Percentiles rank a stretch among this genome's conserved stretches.
phyloP scores from a whole-genome alignment of 495 filamentous ascomycete species.

The Staphylotrichum tortipilum region DNA sequence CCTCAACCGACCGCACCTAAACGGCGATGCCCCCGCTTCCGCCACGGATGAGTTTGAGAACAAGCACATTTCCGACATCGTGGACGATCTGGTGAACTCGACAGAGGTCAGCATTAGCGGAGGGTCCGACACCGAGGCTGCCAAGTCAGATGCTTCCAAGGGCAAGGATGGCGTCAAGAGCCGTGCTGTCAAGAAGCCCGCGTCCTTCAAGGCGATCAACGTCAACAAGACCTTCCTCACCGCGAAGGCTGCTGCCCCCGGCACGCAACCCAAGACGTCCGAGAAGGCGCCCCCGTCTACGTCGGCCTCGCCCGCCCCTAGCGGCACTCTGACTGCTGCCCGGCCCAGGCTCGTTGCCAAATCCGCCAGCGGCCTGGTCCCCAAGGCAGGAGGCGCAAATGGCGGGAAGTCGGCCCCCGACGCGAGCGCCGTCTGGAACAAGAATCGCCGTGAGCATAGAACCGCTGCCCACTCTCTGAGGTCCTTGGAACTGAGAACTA shows the following conservation, averaged over 20 bases:
- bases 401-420: constrained; percentile 50
- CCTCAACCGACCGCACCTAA: constrained; percentile 30
- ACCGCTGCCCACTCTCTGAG: not conserved
- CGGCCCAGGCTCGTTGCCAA: constrained; percentile 49
- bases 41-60: constrained; percentile 38
- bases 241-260: constrained; percentile 37
- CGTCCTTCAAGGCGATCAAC: constrained; percentile 89
- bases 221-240: constrained; percentile 84
- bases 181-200: constrained; percentile 68
- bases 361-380: constrained; percentile 39
- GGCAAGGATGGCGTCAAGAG: constrained; percentile 46
- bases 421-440: constrained; percentile 87
- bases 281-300: constrained; percentile 35
- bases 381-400: constrained; percentile 47
- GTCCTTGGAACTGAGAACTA: not conserved
- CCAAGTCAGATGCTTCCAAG: constrained; percentile 43
- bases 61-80: constrained; percentile 42
- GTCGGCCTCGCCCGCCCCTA: constrained; percentile 25
- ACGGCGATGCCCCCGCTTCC: constrained; percentile 29
- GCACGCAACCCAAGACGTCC: constrained; percentile 40
- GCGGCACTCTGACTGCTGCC: constrained; percentile 33
- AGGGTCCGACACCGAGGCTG: constrained; percentile 62
- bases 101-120: constrained; percentile 52
- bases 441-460: constrained; percentile 75
- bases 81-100: constrained; percentile 43